Conservation (phyloP, 768 basidiomycete genomes). For the Tremella fuciformis region DNA sequence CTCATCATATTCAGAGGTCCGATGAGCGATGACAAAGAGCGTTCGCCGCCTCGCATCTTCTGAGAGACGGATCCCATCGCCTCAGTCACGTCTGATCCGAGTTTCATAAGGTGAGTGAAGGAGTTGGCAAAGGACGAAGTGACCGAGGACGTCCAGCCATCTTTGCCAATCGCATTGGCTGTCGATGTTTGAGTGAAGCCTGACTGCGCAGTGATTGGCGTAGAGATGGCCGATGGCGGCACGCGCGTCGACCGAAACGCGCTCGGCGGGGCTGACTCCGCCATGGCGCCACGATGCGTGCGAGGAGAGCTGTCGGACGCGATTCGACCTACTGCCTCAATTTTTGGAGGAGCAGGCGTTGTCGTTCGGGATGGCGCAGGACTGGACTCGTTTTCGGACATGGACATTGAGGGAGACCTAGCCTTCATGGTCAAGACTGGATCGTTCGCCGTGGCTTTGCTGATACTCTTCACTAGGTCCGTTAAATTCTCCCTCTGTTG, state of each 20-base stretch:
- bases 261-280: slow-evolving; percentile 18
- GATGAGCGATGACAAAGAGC: slow-evolving; percentile 35
- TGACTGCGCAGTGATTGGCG: slow-evolving; percentile 1
- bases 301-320: slow-evolving; percentile 2
- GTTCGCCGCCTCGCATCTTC: slow-evolving; percentile 23
- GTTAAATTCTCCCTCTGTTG: slow-evolving; percentile 21
- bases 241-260: slow-evolving; percentile 5
- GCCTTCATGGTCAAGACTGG: slow-evolving; percentile 15
- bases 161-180: slow-evolving; percentile 7
- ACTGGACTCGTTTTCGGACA: slow-evolving; percentile 5
- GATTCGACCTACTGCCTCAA: neutral
- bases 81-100: slow-evolving; percentile 32
- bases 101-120: slow-evolving; percentile 39
- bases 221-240: neutral
- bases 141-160: slow-evolving; percentile 35
- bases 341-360: neutral
- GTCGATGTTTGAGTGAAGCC: neutral
- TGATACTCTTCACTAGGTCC: slow-evolving; percentile 38
- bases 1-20: slow-evolving; percentile 25
- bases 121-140: slow-evolving; percentile 38
- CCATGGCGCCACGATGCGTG: neutral
- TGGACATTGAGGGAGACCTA: slow-evolving; percentile 5
- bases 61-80: slow-evolving; percentile 26
- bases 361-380: neutral
- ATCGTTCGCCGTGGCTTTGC: slow-evolving; percentile 35